Evolutionary conservation across 106 monocot genomes (phyloP).

Genomic region (Agapanthus africanus): DNA sequence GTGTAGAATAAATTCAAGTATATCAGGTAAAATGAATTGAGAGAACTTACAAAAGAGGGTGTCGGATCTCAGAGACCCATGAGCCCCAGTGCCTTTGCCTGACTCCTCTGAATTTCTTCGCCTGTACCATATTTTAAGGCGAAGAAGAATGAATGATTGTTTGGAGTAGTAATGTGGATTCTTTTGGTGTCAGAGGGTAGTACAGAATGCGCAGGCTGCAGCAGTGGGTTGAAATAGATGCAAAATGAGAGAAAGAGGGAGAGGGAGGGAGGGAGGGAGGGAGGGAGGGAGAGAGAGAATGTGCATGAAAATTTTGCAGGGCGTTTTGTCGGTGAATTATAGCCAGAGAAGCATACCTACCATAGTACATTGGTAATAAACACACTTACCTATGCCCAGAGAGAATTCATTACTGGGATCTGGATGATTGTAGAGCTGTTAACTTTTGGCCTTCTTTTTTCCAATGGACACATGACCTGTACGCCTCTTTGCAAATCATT

Average conservation of each 20-base stretch:
- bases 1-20: no score
- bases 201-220: background rate
- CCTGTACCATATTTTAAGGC: constrained; percentile 56
- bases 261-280: constrained; percentile 1
- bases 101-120: constrained; percentile 97
- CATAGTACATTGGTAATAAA: constrained; percentile 41
- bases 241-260: background rate
- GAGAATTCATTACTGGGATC: background rate
- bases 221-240: constrained; percentile 4
- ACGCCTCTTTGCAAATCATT: background rate
- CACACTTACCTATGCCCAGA: constrained; percentile 27
- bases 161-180: background rate
- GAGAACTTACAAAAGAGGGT: constrained; percentile 81
- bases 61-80: constrained; percentile 97
- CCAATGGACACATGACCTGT: background rate
- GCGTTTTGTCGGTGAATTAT: constrained; percentile 31
- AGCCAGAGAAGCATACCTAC: constrained; percentile 20
- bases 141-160: background rate
- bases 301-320: background rate
- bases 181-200: constrained; percentile 3
- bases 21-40: no score
- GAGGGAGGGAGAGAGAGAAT: background rate
- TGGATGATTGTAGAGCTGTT: background rate
- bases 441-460: background rate
- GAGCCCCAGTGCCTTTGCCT: constrained; percentile 99